Evolutionary conservation across 352 stramenopile species (phyloP).

Genomic region (Phytopythium vexans): DNA sequence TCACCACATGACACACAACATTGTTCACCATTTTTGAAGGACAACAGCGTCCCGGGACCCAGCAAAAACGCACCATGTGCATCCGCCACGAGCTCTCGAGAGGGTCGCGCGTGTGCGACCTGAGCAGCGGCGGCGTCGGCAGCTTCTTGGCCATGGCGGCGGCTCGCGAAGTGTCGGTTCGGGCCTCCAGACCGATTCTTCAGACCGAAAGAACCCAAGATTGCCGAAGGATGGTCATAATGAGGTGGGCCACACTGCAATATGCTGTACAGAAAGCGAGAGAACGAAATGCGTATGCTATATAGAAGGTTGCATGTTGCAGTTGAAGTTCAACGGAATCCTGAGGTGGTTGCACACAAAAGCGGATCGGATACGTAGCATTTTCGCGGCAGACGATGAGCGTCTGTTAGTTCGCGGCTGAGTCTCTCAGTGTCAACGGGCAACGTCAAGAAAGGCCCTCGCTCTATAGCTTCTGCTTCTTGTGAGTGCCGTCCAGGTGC

Average conservation of each 20-base stretch:
- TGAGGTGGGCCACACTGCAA: too few species aligned
- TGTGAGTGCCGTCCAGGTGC: conserved; percentile 41
- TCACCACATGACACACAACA: too few species aligned
- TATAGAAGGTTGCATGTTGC: too few species aligned
- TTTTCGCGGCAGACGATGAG: conserved; percentile 3
- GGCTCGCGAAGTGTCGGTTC: neutral
- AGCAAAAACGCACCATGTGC: conserved; percentile 57
- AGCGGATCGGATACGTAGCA: too few species aligned
- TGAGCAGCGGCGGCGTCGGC: conserved; percentile 48
- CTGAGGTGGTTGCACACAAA: too few species aligned
- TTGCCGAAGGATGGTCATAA: too few species aligned
- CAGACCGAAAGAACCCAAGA: too few species aligned
- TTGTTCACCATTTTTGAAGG: neutral
- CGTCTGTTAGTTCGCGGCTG: neutral
- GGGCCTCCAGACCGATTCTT: too few species aligned
- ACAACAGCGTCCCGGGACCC: neutral
- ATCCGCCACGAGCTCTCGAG: conserved; percentile 84
- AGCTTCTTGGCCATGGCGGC: conserved; percentile 9
- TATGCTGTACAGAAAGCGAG: too few species aligned
- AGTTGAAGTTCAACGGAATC: too few species aligned
- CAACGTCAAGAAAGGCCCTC: neutral
- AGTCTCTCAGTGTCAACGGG: neutral
- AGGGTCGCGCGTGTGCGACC: conserved; percentile 76
- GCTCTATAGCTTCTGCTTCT: conserved; percentile 61
- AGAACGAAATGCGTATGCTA: too few species aligned